Conservation (phyloP, 768 basidiomycete species). For the Lactarius akahatsu region DNA sequence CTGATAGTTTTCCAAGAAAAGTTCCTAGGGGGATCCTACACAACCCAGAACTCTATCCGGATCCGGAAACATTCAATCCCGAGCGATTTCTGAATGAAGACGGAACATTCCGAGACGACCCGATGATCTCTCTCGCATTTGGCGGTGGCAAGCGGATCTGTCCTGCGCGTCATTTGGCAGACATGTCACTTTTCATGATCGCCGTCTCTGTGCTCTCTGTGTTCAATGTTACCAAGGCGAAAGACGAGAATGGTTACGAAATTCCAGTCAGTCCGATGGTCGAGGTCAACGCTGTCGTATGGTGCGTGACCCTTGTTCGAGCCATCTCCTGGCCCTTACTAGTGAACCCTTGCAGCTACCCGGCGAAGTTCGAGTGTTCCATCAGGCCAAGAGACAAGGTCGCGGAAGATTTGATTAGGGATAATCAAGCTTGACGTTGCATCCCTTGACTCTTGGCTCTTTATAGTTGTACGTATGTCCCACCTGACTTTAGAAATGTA, state of each 20-base stretch:
- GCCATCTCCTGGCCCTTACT: background rate
- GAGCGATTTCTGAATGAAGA: slow-evolving; percentile 26
- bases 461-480: no score
- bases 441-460: no score
- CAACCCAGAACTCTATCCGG: background rate
- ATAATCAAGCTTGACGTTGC: no score
- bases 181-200: background rate
- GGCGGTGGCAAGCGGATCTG: slow-evolving; percentile 7
- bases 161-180: no score
- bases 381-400: background rate
- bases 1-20: no score
- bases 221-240: slow-evolving; percentile 9
- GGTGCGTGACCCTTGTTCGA: background rate
- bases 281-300: no score
- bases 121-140: slow-evolving; percentile 12
- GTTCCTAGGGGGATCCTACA: slow-evolving; percentile 5
- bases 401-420: no score
- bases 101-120: slow-evolving; percentile 19
- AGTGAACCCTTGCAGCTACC: background rate
- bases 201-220: slow-evolving; percentile 16
- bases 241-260: slow-evolving; percentile 11
- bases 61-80: slow-evolving; percentile 26
- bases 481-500: no score
- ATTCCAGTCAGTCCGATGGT: background rate
- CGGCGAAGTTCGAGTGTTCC: background rate